Base-by-base conservation (phyloP, 805 yeast genomes). In the Priceomyces medius region DNA sequence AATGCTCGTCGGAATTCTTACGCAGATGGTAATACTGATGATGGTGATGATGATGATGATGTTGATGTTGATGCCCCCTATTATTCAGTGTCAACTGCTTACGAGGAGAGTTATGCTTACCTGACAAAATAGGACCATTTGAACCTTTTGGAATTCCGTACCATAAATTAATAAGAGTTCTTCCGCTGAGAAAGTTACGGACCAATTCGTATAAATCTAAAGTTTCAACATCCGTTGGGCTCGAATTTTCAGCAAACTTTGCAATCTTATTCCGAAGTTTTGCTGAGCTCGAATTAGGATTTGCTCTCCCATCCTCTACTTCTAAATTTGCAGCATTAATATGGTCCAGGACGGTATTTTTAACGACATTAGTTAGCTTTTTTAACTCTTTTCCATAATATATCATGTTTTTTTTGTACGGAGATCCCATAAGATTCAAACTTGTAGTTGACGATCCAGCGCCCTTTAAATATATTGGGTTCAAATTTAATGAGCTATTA, bases 321-420 rank as follows among this genome's bases (percentile, higher is more conserved):
- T 52, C 54, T 21, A 49, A 40, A 36, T 53, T 50, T 7, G 49
- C 55, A 10, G 56, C 51, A 31, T 49, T 60, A 21, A 66, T 67
- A 44, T 63, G 64, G 54, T 87, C 93, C 51, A 82, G 85, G 18
- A 86, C 85, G 0, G 89, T 82, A 14, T 79, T 74, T 52, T 84
- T 85, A 26, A 87, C 85, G 23, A 77, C 88, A 47, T 77, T 80
- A 34, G 82, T 81, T 36, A 83, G 58, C 40, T 79, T 79, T 41
- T 68, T 66, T 29, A 71, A 54, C 42, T 71, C 76, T 40, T 64
- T 63, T n/a, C 72, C 59, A 40, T 68, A 70, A 41, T 60, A 55
- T 32, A 54, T 54, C 38, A 59, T 65, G 43, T 58, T 59, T 27
- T 58, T 56, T 32, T 51, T 51, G 27, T 54, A 50, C 4, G 54